phyloP scores from a whole-genome alignment of 2,329 filamentous ascomycete genomes.

The Cryphonectria carpinicola region DNA sequence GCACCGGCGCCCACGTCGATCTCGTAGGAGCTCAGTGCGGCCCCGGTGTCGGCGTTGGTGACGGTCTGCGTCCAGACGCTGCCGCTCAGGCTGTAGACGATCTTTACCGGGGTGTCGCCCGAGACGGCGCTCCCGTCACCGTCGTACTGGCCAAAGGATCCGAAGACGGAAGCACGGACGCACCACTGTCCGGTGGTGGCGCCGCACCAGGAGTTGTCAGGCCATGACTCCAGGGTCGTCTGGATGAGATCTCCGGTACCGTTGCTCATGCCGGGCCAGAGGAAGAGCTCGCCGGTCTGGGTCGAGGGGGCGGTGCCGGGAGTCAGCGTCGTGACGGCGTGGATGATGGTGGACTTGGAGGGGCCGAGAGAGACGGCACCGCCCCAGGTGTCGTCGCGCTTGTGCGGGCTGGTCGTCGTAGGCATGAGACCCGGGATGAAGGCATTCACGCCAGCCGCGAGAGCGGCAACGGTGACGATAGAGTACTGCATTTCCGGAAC shows the following conservation, averaged over 20 bases:
- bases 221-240: slow-evolving; percentile 46
- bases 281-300: slow-evolving; percentile 44
- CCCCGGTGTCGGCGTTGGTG: slow-evolving; percentile 42
- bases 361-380: slow-evolving; percentile 26
- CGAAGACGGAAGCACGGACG: slow-evolving; percentile 46
- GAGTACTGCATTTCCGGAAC: slow-evolving; percentile 10
- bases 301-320: slow-evolving; percentile 43
- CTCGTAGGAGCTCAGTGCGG: slow-evolving; percentile 39
- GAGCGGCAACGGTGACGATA: background rate
- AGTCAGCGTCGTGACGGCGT: slow-evolving; percentile 45
- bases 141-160: slow-evolving; percentile 46
- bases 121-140: slow-evolving; percentile 19
- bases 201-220: slow-evolving; percentile 46
- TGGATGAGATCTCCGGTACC: slow-evolving; percentile 48
- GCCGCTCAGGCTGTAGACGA: slow-evolving; percentile 35
- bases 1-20: slow-evolving; percentile 38
- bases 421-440: slow-evolving; percentile 3
- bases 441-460: slow-evolving; percentile 13
- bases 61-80: slow-evolving; percentile 35
- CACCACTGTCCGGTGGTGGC: slow-evolving; percentile 43
- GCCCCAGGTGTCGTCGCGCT: slow-evolving; percentile 19
- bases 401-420: background rate
- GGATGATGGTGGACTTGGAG: slow-evolving; percentile 36
- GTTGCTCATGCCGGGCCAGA: slow-evolving; percentile 51
- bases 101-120: slow-evolving; percentile 20